A percentile compares a stretch with the other conserved stretches of the same genome.
phyloP scores from a whole-genome alignment of 176 grass and related monocot species.

The Oryza meyeriana region DNA sequence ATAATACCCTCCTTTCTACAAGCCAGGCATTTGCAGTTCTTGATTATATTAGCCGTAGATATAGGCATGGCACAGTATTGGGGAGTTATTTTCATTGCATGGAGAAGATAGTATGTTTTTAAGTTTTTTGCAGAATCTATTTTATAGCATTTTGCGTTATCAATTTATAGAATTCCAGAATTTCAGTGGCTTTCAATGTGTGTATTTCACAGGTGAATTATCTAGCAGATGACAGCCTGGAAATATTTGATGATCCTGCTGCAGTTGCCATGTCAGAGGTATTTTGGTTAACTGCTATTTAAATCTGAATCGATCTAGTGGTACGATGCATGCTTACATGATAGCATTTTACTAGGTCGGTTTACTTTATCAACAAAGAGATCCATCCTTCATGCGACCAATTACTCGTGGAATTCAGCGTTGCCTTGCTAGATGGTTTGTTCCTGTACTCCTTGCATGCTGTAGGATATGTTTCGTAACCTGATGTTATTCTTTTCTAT shows the following conservation, averaged over 20 bases:
- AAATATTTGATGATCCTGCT: constrained; percentile 97
- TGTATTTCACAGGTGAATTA: constrained; percentile 73
- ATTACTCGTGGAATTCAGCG: constrained; percentile 78
- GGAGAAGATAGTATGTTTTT: not conserved
- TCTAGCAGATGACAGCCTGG: constrained; percentile 75
- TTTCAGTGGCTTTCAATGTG: not conserved
- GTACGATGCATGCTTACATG: constrained; percentile 23
- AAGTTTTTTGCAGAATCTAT: not conserved
- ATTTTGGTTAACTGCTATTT: constrained; percentile 15
- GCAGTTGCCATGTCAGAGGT: constrained; percentile 79
- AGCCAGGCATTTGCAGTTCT: not conserved
- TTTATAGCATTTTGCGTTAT: not conserved
- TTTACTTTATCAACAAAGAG: constrained; percentile 87
- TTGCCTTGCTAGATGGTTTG: constrained; percentile 89
- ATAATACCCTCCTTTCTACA: constrained; percentile 23
- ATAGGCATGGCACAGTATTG: not conserved
- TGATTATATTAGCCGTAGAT: not conserved
- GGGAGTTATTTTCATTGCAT: not conserved
- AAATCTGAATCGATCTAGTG: constrained; percentile 4
- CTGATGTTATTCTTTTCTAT: constrained; percentile 10
- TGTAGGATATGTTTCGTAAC: not conserved
- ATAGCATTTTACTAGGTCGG: constrained; percentile 62
- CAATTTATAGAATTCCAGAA: not conserved
- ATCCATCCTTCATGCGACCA: constrained; percentile 86
- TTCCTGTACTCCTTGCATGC: constrained; percentile 20